Percentiles rank a stretch among this genome's conserved stretches.
phyloP scores from a whole-genome alignment of 73 alveolate genomes.

The Paramecium octaurelia region DNA sequence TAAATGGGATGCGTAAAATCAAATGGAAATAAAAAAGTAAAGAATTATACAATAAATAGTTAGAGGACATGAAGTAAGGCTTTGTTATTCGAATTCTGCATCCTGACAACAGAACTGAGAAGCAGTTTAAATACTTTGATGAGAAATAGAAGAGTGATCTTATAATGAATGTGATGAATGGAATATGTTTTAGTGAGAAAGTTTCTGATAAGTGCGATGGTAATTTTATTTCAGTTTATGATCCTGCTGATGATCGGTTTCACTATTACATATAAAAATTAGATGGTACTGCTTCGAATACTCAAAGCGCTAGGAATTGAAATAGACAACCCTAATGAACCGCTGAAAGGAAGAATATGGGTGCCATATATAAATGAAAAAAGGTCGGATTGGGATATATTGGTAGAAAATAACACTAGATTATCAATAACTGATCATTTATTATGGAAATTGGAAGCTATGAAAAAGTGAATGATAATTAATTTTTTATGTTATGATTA shows the following conservation, averaged over 20 bases:
- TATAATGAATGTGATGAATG: slow-evolving; percentile 66
- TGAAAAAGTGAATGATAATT: not conserved
- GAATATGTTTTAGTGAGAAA: slow-evolving; percentile 64
- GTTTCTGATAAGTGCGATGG: slow-evolving; percentile 71
- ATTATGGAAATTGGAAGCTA: slow-evolving; percentile 63
- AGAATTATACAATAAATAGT: not conserved
- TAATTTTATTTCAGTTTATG: slow-evolving; percentile 69
- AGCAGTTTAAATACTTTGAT: slow-evolving; percentile 16
- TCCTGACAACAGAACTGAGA: not conserved
- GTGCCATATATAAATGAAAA: slow-evolving; percentile 71
- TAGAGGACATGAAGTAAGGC: slow-evolving; percentile 23
- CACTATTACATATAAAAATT: slow-evolving; percentile 72
- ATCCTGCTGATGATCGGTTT: slow-evolving; percentile 64
- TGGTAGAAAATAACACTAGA: slow-evolving; percentile 67
- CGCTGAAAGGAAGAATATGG: slow-evolving; percentile 73
- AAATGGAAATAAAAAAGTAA: not conserved
- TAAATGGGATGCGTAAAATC: not conserved
- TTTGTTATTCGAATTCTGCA: not conserved
- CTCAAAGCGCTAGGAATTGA: slow-evolving; percentile 51
- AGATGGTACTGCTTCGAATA: not conserved
- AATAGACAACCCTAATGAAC: slow-evolving; percentile 71
- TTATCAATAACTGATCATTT: slow-evolving; percentile 63
- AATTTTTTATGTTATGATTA: not conserved
- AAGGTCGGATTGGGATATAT: slow-evolving; percentile 68
- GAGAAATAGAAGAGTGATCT: slow-evolving; percentile 34